Evolutionary conservation across 331 rosid species (phyloP), one percentile per base, ranked within the genome.

Genomic region (Rosa hybrid): DNA sequence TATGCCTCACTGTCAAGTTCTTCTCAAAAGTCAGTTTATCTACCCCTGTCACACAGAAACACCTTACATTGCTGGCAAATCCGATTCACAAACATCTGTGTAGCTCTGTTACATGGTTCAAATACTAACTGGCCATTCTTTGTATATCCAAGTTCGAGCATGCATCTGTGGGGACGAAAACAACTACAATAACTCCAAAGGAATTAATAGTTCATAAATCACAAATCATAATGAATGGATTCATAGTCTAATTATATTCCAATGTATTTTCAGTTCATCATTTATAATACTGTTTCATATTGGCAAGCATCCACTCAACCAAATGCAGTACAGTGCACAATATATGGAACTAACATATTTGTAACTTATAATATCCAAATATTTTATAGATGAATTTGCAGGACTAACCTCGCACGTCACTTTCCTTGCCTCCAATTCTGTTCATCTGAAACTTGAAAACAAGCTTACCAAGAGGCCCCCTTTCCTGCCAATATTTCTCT

Each of bases 391-490:
- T 63, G 68, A 63, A 63, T 6, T 12, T 25, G 20, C 3, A 11
- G 68, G 0, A 63, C 42, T 63, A 63, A 63, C 41, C 68, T 63
- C 18, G 8, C 18, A 63, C 18, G 8, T 63, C 38, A 60, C 1
- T 60, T 60, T 60, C 68, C 68, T 0, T 63, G 68, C 68, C 18
- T 25, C 41, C 39, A 27, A 27, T 12, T 63, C 68, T 63, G 68
- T 63, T 63, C 68, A 63, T 63, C 11, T 63, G 42, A 63, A 63
- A 63, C 68, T 63, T 63, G 39, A 63, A 63, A 12, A 63, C 68
- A 63, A 63, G 68, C 39, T 63, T 63, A 63, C 68, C 68, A 63
- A 25, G 68, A 63, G 68, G 9, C 14, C 42, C 68, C 20, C 20
- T 63, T 25, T 27, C 68, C 68, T 12, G 38, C 68, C 68, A 63